Percentiles rank a stretch among this genome's conserved stretches.
These are phyloP conservation scores for Aspergillus taichungensis DNA, from an alignment of 495 filamentous ascomycete genomes.

Conservation along the genomic window DNA sequence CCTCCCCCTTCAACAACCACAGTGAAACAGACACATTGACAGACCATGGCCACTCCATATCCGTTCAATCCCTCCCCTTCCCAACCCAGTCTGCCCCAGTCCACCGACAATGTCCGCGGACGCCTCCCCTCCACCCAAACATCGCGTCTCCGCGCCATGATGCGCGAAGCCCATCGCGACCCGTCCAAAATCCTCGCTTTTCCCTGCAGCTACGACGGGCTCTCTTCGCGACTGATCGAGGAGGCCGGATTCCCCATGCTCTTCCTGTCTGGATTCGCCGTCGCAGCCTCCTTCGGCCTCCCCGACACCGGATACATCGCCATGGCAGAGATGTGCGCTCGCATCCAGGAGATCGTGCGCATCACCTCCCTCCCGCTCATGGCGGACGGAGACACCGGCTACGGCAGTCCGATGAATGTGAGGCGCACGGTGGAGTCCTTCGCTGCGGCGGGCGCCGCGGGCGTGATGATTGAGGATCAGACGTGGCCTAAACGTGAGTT, in stretches of 20 bases:
- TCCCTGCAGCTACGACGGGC: conserved; percentile 30
- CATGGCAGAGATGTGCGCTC: conserved; percentile 35
- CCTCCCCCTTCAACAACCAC: no score
- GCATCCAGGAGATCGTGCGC: conserved; percentile 28
- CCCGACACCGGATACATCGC: conserved; percentile 39
- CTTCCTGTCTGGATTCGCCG: conserved; percentile 29
- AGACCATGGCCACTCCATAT: conserved; percentile 16
- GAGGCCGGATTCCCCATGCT: conserved; percentile 34
- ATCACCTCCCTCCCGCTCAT: conserved; percentile 29
- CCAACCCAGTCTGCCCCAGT: conserved; percentile 2
- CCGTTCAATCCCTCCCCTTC: conserved; percentile 22
- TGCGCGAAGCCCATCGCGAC: conserved; percentile 26
- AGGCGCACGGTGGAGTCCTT: conserved; percentile 32
- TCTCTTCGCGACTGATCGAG: conserved; percentile 31
- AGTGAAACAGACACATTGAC: no score
- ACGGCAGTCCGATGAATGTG: conserved; percentile 36
- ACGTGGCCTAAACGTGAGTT: conserved; percentile 29
- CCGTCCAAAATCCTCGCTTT: conserved; percentile 29
- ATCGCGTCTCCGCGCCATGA: conserved; percentile 29
- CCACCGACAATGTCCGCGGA: conserved; percentile 17
- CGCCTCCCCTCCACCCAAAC: conserved; percentile 23
- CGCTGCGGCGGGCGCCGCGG: conserved; percentile 28
- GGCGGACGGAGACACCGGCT: conserved; percentile 35
- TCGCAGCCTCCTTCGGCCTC: conserved; percentile 25
- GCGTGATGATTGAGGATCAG: conserved; percentile 37